phyloP scores from a whole-genome alignment of 129 eudicot genomes.

The Gnaphalium uliginosum region DNA sequence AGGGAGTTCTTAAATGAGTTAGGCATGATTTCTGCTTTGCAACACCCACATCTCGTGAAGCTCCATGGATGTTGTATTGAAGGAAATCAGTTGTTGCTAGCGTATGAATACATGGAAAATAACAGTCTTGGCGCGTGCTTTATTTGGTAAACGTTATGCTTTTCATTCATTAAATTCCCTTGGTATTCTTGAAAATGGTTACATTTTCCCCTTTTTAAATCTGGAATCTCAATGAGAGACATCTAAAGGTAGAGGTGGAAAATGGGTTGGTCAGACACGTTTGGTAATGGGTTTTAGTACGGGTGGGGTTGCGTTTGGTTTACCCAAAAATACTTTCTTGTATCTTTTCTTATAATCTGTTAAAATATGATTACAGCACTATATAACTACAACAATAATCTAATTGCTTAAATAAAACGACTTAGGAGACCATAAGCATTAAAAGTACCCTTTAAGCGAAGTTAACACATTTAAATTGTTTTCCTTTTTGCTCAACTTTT shows the following conservation, averaged over 20 bases:
- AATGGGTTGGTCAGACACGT: background rate
- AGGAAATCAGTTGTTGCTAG: conserved; percentile 65
- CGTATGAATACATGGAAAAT: conserved; percentile 78
- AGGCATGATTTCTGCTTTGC: conserved; percentile 80
- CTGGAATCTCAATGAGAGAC: background rate
- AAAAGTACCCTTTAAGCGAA: no score
- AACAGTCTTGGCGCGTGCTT: conserved; percentile 80
- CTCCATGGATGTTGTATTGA: conserved; percentile 74
- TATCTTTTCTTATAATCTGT: background rate
- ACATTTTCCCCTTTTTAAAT: background rate
- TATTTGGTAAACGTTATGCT: conserved; percentile 48
- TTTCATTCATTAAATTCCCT: background rate
- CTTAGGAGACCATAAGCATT: background rate
- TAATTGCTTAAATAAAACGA: background rate
- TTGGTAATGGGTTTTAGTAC: background rate
- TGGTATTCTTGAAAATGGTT: background rate
- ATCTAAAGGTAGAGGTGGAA: background rate
- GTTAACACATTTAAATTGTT: background rate
- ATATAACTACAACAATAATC: no score
- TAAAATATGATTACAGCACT: no score
- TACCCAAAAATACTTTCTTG: background rate
- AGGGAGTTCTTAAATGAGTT: conserved; percentile 76
- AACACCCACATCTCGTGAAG: conserved; percentile 76
- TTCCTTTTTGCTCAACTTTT: background rate
- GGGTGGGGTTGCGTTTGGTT: background rate